Evolutionary conservation across 176 grass and related monocot species (phyloP).

Genomic region (Raddia guianensis): DNA sequence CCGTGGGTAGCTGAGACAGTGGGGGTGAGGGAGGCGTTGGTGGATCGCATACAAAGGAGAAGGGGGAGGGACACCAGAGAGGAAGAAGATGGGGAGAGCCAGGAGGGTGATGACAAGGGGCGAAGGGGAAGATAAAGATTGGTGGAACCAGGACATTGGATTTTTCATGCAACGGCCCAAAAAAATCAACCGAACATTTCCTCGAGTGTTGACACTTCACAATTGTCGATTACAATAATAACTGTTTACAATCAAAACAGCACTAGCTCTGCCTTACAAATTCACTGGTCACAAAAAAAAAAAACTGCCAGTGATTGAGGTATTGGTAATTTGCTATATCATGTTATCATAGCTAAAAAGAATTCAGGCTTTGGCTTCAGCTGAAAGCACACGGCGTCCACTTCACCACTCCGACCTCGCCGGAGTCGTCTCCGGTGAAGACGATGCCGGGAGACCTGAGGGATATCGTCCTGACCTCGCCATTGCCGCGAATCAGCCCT

Average conservation of each 20-base stretch:
- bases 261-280: neutral
- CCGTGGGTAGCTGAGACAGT: too few species aligned
- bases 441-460: slow-evolving; percentile 1
- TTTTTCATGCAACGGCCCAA: too few species aligned
- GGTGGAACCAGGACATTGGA: too few species aligned
- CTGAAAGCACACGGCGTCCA: neutral
- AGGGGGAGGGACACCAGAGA: too few species aligned
- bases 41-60: too few species aligned
- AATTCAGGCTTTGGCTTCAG: neutral
- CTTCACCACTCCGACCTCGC: slow-evolving; percentile 32
- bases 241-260: neutral
- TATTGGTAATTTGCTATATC: too few species aligned
- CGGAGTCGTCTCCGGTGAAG: slow-evolving; percentile 22
- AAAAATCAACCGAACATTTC: too few species aligned
- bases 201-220: neutral
- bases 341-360: neutral
- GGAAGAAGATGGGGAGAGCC: too few species aligned
- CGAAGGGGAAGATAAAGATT: too few species aligned
- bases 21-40: too few species aligned
- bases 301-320: slow-evolving; percentile 10
- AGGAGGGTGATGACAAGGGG: too few species aligned
- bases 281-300: neutral
- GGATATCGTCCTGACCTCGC: neutral
- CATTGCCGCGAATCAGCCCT: slow-evolving; percentile 12
- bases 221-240: neutral